Base-by-base conservation (phyloP, 495 filamentous ascomycete species). In the Penicillium pulvis region DNA sequence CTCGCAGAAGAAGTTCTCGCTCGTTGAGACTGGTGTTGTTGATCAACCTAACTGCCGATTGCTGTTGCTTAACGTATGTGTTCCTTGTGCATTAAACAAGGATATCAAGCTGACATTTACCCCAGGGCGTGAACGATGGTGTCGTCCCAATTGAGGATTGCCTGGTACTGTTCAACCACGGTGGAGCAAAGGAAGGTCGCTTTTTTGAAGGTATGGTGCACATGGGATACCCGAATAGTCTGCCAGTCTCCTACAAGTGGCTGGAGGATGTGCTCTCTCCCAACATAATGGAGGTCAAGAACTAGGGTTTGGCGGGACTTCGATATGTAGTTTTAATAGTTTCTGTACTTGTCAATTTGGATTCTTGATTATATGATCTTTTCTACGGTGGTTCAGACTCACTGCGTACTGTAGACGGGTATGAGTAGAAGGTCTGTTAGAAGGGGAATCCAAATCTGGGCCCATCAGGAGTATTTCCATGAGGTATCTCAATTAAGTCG, bases 81-180 rank as follows among this genome's bases (percentile, higher is more conserved):
- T 43, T 28, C 31, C 51, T 20, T 39, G 5, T 16, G 6, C 24
- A 7, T n/a, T 5, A 30, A 41, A 26, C 16, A 42, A 35, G 20
- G n/a, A 55, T 65, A 9, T 57, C 11, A 51, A 55, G 46, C 66
- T 68, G 39, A 70, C 59, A 26, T 39, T 2, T 6, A 36, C n/a
- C 35, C 28, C 31, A 88, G 83, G 88, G 89, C 12, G 83, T 81
- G 9, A 75, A 83, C 35, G 88, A 91, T 58, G 88, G 87, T 8
- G 78, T 92, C 47, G 89, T 90, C 72, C 90, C 90, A 0, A 88
- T 92, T 56, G 89, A 92, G 62, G 89, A 92, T 68, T 91, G 80
- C 58, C 84, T 83, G 67, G 73, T 85, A 61, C 74, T 84, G 16
- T 80, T 90, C 56, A 85, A 89, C 66, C 83, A 91, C 58, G 89